A percentile compares a stretch with the other conserved stretches of the same genome.
These are phyloP conservation scores for Nematocida homosporus DNA, from an alignment of 371 early-diverging fungal species.

Conservation along the genomic window DNA sequence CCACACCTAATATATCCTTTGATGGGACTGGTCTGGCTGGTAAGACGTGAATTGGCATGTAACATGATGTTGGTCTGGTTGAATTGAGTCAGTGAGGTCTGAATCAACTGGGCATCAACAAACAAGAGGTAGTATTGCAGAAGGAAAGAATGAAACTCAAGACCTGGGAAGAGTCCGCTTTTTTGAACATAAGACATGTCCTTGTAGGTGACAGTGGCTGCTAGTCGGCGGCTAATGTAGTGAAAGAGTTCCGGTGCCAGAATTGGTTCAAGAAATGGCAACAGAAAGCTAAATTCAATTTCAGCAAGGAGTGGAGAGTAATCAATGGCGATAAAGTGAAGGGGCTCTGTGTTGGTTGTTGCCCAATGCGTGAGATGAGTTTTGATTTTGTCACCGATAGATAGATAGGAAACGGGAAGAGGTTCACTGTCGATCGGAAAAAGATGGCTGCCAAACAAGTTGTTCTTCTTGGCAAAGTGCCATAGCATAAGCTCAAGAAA, in stretches of 20 bases:
- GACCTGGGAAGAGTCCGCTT: constrained; percentile 88
- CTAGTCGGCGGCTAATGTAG: constrained; percentile 95
- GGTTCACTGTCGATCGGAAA: constrained; percentile 93
- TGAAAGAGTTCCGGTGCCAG: constrained; percentile 84
- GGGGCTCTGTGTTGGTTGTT: neutral
- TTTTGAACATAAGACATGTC: constrained; percentile 94
- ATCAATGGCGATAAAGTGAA: neutral
- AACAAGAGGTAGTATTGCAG: constrained; percentile 77
- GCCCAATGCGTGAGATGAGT: neutral
- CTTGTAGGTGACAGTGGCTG: constrained; percentile 89
- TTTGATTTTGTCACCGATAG: neutral
- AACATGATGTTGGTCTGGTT: neutral
- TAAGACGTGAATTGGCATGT: neutral
- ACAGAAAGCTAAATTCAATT: constrained; percentile 90
- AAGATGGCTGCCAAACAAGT: constrained; percentile 89
- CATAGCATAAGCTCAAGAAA: constrained; percentile 95
- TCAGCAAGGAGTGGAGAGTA: constrained; percentile 70
- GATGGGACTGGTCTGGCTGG: neutral
- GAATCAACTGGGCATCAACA: neutral
- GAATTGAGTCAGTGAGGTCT: neutral
- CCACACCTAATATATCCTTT: constrained; percentile 37
- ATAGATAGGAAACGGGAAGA: constrained; percentile 6
- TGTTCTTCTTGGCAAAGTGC: constrained; percentile 84
- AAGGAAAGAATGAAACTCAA: constrained; percentile 92
- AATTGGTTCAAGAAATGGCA: constrained; percentile 93